Conservation (phyloP, 352 stramenopile species). For the Phytophthora podocarpi region DNA sequence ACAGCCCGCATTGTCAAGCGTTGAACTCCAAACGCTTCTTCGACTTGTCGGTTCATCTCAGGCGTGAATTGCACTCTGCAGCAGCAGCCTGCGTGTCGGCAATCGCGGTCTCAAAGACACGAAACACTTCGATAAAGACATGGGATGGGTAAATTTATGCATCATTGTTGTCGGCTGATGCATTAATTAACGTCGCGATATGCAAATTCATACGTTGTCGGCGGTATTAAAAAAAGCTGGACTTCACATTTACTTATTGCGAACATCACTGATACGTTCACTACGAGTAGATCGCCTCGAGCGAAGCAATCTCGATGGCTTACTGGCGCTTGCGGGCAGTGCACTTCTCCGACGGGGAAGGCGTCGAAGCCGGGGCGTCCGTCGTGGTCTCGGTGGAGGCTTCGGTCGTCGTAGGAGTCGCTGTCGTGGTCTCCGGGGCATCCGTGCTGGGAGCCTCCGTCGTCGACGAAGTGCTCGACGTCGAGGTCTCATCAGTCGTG, state of each 20-base stretch:
- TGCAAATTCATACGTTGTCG: no score
- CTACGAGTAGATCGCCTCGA: neutral
- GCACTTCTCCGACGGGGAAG: slow-evolving; percentile 23
- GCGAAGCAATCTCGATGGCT: neutral
- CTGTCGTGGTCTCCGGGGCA: slow-evolving; percentile 1
- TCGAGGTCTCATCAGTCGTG: neutral
- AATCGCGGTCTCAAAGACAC: no score
- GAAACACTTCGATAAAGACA: no score
- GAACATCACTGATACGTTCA: neutral
- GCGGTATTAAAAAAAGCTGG: no score
- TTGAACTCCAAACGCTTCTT: no score
- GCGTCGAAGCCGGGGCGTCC: slow-evolving; percentile 13
- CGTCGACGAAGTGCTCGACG: slow-evolving; percentile 4
- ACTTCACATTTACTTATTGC: neutral
- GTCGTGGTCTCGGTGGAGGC: slow-evolving; percentile 3
- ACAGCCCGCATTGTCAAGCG: no score
- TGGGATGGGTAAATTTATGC: no score
- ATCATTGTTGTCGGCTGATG: no score
- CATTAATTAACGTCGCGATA: no score
- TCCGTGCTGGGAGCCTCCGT: slow-evolving; percentile 10
- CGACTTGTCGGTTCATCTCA: no score
- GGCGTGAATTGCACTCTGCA: no score
- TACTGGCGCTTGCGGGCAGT: slow-evolving; percentile 16
- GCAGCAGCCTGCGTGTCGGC: no score
- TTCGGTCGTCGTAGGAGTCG: slow-evolving; percentile 4